These are phyloP conservation scores for Ophiostoma ulmi DNA, from an alignment of 2,329 filamentous ascomycete species.

Conservation along the genomic window DNA sequence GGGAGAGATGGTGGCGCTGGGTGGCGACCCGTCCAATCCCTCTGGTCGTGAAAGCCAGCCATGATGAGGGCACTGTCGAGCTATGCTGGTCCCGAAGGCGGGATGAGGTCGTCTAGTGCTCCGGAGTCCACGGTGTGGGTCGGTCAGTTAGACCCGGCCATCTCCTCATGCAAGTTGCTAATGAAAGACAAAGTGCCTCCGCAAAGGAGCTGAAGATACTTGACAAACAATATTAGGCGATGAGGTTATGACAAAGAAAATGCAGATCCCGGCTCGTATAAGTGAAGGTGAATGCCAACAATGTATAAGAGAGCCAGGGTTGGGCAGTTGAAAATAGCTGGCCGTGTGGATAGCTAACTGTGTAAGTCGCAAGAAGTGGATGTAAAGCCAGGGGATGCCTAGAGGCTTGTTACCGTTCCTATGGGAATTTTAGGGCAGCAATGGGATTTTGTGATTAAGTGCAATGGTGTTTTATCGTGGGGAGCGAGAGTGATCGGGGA, in stretches of 20 bases:
- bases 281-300: not conserved
- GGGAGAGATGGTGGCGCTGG: constrained; percentile 35
- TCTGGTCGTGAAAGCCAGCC: constrained; percentile 17
- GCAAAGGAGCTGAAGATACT: not conserved
- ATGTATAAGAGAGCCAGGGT: not conserved
- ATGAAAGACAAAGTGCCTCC: not conserved
- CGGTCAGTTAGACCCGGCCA: constrained; percentile 23
- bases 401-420: not conserved
- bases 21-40: constrained; percentile 19
- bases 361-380: not conserved
- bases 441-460: not conserved
- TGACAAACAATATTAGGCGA: not conserved
- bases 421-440: not conserved
- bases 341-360: not conserved
- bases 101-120: not conserved
- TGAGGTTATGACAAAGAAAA: not conserved
- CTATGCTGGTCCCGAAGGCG: not conserved
- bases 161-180: constrained; percentile 21
- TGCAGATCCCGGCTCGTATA: not conserved
- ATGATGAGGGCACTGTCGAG: constrained; percentile 14
- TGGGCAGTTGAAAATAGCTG: not conserved
- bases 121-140: constrained; percentile 17
- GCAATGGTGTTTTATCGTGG: not conserved
- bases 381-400: not conserved
- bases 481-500: not conserved